phyloP scores from a whole-genome alignment of 768 basidiomycete species.

The Cystobasidium tubakii region DNA sequence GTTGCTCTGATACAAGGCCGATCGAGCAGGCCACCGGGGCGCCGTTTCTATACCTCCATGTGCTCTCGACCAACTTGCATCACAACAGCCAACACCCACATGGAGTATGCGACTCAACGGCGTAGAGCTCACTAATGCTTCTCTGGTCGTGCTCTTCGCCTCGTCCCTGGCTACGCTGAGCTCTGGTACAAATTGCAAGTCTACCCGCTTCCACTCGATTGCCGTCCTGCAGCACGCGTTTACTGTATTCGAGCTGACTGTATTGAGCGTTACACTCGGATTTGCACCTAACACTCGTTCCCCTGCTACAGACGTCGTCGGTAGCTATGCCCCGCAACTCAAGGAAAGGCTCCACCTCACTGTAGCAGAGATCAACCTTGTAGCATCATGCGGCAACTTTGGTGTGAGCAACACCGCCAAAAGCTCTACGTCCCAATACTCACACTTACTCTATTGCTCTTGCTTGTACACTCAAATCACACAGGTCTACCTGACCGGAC shows the following conservation, averaged over 20 bases:
- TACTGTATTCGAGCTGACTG: background rate
- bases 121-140: background rate
- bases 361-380: slow-evolving; percentile 10
- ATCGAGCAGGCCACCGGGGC: background rate
- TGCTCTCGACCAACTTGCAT: no score
- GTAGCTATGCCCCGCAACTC: slow-evolving; percentile 18
- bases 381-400: slow-evolving; percentile 29
- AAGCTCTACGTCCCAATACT: background rate
- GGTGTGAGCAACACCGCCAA: background rate
- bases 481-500: slow-evolving; percentile 31
- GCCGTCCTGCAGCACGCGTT: background rate
- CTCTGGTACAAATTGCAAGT: slow-evolving; percentile 26
- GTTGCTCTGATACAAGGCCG: no score
- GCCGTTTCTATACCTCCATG: no score
- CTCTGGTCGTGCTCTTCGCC: slow-evolving; percentile 2
- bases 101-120: slow-evolving; percentile 4
- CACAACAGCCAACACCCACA: no score
- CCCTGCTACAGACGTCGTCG: slow-evolving; percentile 6
- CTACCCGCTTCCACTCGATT: background rate
- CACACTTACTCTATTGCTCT: background rate
- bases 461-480: background rate
- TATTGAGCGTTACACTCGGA: background rate
- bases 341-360: slow-evolving; percentile 1
- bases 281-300: background rate
- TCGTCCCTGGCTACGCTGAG: background rate